A percentile compares a stretch with the other conserved stretches of the same genome.
Conservation (phyloP, 2,329 filamentous ascomycete species). For the Fusarium torulosum region DNA sequence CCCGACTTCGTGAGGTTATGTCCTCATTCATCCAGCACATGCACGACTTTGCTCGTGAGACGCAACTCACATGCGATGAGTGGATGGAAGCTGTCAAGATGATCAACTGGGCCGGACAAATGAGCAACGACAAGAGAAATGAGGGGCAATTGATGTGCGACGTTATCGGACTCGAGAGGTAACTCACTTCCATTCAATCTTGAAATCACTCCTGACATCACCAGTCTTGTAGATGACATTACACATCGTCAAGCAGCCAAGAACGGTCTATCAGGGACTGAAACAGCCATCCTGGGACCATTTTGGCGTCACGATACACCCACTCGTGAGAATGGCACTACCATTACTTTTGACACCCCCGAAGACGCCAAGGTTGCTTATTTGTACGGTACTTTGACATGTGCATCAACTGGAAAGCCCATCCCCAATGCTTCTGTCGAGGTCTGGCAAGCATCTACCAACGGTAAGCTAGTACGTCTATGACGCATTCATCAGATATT, state of each 20-base stretch:
- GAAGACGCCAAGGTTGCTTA: constrained; percentile 65
- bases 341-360: constrained; percentile 69
- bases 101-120: constrained; percentile 74
- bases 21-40: constrained; percentile 77
- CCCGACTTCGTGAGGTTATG: constrained; percentile 77
- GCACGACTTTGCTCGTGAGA: constrained; percentile 85
- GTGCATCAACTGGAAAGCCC: constrained; percentile 71
- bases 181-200: neutral
- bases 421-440: constrained; percentile 76
- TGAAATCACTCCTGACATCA: neutral
- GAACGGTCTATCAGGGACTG: constrained; percentile 66
- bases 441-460: constrained; percentile 84
- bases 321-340: constrained; percentile 74
- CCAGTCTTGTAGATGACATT: constrained; percentile 81
- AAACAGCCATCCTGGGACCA: constrained; percentile 84
- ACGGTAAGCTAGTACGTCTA: constrained; percentile 58
- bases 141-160: constrained; percentile 80
- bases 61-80: constrained; percentile 83
- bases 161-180: constrained; percentile 79
- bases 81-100: constrained; percentile 77
- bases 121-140: constrained; percentile 76
- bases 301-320: constrained; percentile 85
- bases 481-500: accelerated
- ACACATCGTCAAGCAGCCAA: constrained; percentile 71
- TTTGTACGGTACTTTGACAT: constrained; percentile 73